These are phyloP conservation scores for Nannochloris sp. DNA, from an alignment of 139 green algal species.

Conservation along the genomic window DNA sequence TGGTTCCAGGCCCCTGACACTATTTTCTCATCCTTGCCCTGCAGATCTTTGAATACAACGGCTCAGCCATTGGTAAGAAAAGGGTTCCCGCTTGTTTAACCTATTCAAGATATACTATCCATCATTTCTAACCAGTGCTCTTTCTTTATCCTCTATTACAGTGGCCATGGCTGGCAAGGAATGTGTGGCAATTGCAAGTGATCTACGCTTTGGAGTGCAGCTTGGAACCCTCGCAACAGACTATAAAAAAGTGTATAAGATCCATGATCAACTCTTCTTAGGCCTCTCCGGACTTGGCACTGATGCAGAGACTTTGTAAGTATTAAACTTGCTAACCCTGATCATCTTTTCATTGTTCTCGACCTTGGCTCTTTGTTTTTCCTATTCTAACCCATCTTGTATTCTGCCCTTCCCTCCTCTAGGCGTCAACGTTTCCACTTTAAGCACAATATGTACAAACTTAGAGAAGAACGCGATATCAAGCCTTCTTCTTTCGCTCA, in stretches of 20 bases:
- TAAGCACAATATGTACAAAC: slow-evolving; percentile 96
- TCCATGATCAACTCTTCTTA: slow-evolving; percentile 93
- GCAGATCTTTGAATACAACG: slow-evolving; percentile 92
- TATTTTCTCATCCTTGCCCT: no score
- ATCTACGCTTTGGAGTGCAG: slow-evolving; percentile 95
- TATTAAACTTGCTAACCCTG: neutral
- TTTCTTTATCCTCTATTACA: no score
- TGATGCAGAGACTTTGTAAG: slow-evolving; percentile 86
- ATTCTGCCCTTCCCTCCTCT: neutral
- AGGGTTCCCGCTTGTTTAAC: slow-evolving; percentile 31
- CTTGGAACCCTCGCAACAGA: slow-evolving; percentile 94
- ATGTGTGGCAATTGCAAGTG: slow-evolving; percentile 94
- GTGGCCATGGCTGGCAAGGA: slow-evolving; percentile 84
- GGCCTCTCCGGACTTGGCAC: slow-evolving; percentile 86
- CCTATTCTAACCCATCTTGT: neutral
- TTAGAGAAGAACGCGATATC: slow-evolving; percentile 96
- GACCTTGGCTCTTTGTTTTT: neutral
- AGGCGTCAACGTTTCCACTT: slow-evolving; percentile 77
- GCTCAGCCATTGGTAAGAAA: slow-evolving; percentile 65
- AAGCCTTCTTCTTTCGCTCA: slow-evolving; percentile 85
- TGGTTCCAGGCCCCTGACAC: no score
- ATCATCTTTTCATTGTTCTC: neutral
- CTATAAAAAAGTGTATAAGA: slow-evolving; percentile 81
- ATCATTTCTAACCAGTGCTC: slow-evolving; percentile 4
- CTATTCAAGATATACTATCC: no score